Base-by-base conservation (phyloP, 2,329 filamentous ascomycete species). In the Nemania sp. region DNA sequence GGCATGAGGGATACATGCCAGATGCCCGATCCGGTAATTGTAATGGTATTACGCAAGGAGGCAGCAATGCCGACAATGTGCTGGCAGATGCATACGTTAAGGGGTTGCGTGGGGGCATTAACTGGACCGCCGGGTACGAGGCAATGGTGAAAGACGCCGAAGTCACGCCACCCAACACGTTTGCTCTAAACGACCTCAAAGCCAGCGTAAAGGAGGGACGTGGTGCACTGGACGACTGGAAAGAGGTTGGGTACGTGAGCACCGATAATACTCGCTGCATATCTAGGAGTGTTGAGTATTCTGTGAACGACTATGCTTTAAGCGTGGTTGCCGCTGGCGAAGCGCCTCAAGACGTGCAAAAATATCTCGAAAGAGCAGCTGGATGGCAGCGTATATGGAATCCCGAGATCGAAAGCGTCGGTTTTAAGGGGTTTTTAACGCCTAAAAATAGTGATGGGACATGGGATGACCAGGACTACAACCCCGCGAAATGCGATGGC, bases 301-400 rank as follows among this genome's bases (percentile, higher is more conserved):
- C 86, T 0, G 78, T 84, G 45, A 89, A 90, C 70, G 88, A 90
- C 74, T 90, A 88, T 68, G 82, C 81, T 0, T 75, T 90, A 7
- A 82, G 84, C 51, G 84, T 87, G 68, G 84, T 89, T 6, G 87
- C 87, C 1, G 77, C 74, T 1, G 84, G 83, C 2, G 88, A 88
- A 69, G 83, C 81, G 3, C 82, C 83, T 0, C 77, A 78, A 0
- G 86, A 88, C 45, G 81, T 82, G 8, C 71, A 77, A 5, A 87
- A 81, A 55, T 90, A 89, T 55, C 77, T 88, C 20, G 79, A 83
- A 38, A 82, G 87, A 3, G 87, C 85, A 0, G 80, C 82, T 1
- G 87, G 88, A 20, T 90, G 88, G 88, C 83, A 86, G 24, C 88
- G 86, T 58, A 87, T 89, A 58, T 90, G 87, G 87, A 84, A 87